Evolutionary conservation across 768 basidiomycete species (phyloP), one percentile per base, ranked within the genome.

Genomic region (Lactarius psammicola): DNA sequence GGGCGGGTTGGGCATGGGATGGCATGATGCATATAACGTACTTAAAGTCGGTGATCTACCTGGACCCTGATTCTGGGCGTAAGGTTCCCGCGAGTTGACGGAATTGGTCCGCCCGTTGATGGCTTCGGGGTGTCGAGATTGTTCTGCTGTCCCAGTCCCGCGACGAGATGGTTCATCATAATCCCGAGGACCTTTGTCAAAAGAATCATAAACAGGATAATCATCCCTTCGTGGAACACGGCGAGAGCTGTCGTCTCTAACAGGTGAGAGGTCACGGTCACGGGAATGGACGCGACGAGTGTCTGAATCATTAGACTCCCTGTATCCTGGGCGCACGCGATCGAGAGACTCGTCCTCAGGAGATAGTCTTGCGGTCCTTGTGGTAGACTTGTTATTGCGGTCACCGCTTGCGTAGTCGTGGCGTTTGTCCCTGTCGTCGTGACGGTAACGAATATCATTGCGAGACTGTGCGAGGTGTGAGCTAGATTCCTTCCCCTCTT

Each of bases 1-100:
- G 23, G 61, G 60, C 44, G 59, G 40, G 64, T 40, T 58, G 59
- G 67, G 61, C 59, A 60, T 46, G 59, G 64, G 64, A 62, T 56
- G 68, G 69, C 68, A 70, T 64, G 69, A 70, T 70, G 69, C 59
- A 59, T 68, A 70, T 44, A 70, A 70, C 69, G 69, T 70, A 70
- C 69, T 70, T 69, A 70, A 62, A 61, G 69, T 70, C 64, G 69
- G 64, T 59, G 69, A 66, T 62, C 68, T 65, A 62, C 59, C 64
- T 57, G 67, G 58, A 59, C 63, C 63, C 42, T 67, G 69, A 38
- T 68, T 63, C 23, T 63, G 62, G 53, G 59, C 55, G 59, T 62
- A 58, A 56, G 44, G 57, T 31, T 65, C 67, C 51, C 67, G 62
- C 34, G 49, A 42, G 56, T 30, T 40, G 51, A 58, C 56, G 51